Evolutionary conservation across 352 stramenopile species (phyloP).

Genomic region (Phytophthora ramorum): DNA sequence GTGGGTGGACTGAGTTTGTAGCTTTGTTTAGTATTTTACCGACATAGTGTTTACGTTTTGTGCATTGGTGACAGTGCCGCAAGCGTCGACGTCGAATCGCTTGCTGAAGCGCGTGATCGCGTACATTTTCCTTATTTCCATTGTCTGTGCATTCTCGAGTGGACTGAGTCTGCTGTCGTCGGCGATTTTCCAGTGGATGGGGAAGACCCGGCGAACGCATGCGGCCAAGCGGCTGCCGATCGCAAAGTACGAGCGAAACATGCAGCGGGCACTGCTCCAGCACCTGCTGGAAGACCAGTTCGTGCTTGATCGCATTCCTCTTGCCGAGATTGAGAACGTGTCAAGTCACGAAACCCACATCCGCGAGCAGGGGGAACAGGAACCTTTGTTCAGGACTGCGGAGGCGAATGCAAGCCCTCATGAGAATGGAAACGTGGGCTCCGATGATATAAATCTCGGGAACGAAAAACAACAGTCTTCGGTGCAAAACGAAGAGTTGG

Average conservation of each 20-base stretch:
- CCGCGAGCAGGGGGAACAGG: slow-evolving; percentile 1
- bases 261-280: slow-evolving; percentile 54
- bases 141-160: slow-evolving; percentile 82
- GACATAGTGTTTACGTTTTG: background rate
- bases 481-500: slow-evolving; percentile 4
- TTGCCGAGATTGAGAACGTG: slow-evolving; percentile 43
- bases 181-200: slow-evolving; percentile 67
- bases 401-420: background rate
- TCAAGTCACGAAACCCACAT: slow-evolving; percentile 3
- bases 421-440: slow-evolving; percentile 2
- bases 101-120: slow-evolving; percentile 73
- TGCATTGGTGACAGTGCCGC: slow-evolving; percentile 43
- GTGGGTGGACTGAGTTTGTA: slow-evolving; percentile 41
- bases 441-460: slow-evolving; percentile 17
- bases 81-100: slow-evolving; percentile 61
- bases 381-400: slow-evolving; percentile 4
- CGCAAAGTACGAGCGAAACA: slow-evolving; percentile 57
- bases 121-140: slow-evolving; percentile 81
- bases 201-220: slow-evolving; percentile 60
- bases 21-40: background rate
- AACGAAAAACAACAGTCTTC: slow-evolving; percentile 13
- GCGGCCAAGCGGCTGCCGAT: slow-evolving; percentile 65
- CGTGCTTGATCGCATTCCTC: slow-evolving; percentile 55
- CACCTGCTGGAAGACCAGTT: slow-evolving; percentile 55
- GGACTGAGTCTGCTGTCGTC: slow-evolving; percentile 76